A percentile compares a stretch with the other conserved stretches of the same genome.
These are phyloP conservation scores for Wolfiporia cocos DNA, from an alignment of 1,284 basidiomycete genomes.

Conservation along the genomic window DNA sequence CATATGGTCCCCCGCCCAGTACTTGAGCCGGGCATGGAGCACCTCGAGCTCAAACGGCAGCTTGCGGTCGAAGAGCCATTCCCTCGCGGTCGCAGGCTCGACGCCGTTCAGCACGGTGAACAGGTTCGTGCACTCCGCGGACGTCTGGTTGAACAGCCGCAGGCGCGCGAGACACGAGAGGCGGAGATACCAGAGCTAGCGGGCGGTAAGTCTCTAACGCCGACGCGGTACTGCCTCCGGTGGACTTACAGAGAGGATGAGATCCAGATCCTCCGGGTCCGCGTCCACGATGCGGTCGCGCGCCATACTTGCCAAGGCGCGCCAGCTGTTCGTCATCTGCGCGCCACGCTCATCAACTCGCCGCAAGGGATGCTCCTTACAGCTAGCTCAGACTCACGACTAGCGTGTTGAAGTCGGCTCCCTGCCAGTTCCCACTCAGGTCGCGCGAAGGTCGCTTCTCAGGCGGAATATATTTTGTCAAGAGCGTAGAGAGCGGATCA, in stretches of 20 bases:
- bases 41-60: conserved; percentile 80
- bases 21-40: conserved; percentile 61
- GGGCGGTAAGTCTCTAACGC: too few species aligned
- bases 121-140: conserved; percentile 75
- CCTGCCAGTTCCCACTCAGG: conserved; percentile 64
- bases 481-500: conserved; percentile 70
- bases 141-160: conserved; percentile 74
- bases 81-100: conserved; percentile 40
- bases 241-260: conserved; percentile 65
- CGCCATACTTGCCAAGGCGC: conserved; percentile 72
- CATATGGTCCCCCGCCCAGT: conserved; percentile 72
- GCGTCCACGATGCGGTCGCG: conserved; percentile 66
- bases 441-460: conserved; percentile 69
- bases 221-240: too few species aligned
- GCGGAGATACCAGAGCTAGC: conserved; percentile 76
- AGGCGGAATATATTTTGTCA: conserved; percentile 77
- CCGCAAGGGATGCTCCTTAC: conserved; percentile 1
- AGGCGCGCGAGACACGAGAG: conserved; percentile 71
- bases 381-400: conserved; percentile 52
- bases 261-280: conserved; percentile 56
- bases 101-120: conserved; percentile 63
- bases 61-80: conserved; percentile 50
- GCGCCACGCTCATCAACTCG: background rate
- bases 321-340: conserved; percentile 82
- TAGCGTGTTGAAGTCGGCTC: conserved; percentile 64